A percentile compares a stretch with the other conserved stretches of the same genome.
phyloP scores from a whole-genome alignment of 495 filamentous ascomycete species.

The Talaromyces nanjingensis region DNA sequence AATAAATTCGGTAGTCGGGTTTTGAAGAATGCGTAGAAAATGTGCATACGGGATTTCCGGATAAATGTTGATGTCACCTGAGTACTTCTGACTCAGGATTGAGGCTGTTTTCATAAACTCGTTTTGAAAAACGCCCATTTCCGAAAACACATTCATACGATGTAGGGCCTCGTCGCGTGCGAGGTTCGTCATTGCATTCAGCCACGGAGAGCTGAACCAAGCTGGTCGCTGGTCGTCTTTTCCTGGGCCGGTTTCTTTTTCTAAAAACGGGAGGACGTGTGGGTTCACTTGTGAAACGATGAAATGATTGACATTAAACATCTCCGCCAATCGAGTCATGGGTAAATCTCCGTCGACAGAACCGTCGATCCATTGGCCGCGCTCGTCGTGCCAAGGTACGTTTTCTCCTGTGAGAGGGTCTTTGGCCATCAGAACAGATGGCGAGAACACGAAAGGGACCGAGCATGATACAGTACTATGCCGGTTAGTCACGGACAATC shows the following conservation, averaged over 20 bases:
- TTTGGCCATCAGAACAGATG: constrained; percentile 72
- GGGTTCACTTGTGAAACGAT: constrained; percentile 97
- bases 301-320: constrained; percentile 98
- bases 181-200: constrained; percentile 61
- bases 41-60: constrained; percentile 70
- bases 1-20: constrained; percentile 92
- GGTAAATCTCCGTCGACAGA: constrained; percentile 92
- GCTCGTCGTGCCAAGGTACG: constrained; percentile 74
- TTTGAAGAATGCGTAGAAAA: constrained; percentile 70
- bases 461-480: constrained; percentile 79
- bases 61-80: constrained; percentile 92
- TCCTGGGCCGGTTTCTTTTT: constrained; percentile 43
- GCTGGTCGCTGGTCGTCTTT: constrained; percentile 42
- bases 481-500: constrained; percentile 15
- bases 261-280: constrained; percentile 82
- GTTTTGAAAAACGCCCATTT: constrained; percentile 78
- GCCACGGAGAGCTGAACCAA: constrained; percentile 46
- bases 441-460: constrained; percentile 78
- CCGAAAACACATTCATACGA: constrained; percentile 71
- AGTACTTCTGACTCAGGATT: constrained; percentile 83
- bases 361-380: constrained; percentile 84
- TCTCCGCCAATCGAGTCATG: constrained; percentile 83
- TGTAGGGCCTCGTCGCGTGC: constrained; percentile 78
- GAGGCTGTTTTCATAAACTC: constrained; percentile 70
- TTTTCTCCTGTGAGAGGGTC: constrained; percentile 73